Evolutionary conservation across 768 basidiomycete species (phyloP), one percentile per base, ranked within the genome.

Genomic region (Krasilnikovozyma curviuscula): DNA sequence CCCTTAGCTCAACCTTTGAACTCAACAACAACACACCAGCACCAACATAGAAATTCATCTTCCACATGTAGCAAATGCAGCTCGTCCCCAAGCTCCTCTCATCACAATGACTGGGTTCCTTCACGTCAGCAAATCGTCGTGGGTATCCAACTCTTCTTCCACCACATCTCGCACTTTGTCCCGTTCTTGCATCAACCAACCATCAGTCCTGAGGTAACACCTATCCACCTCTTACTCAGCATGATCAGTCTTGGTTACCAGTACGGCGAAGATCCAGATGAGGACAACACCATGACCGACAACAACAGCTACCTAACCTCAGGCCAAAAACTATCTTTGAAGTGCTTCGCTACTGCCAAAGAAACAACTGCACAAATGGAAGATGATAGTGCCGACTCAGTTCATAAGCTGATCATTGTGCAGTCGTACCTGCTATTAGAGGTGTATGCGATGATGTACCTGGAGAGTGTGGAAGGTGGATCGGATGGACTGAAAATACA

Each of bases 151-250:
- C 41, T 59, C 16, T 59, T 49, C 44, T 59, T 59, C 48, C n/a
- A 7, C 10, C 45, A 59, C 19, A 25, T 52, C 7, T 40, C 51
- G n/a, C 44, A 27, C 4, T 49, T 50, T 28, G 55, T 53, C 38
- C 50, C 48, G 12, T 56, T 56, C 43, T 32, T 59, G 8, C 57
- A 59, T 42, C 50, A 50, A 28, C 52, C 54, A n/a, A 56, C 55
- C 1, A 55, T 59, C 44, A 46, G 55, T 27, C 24, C 37, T 13
- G 23, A 42, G 12, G 13, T 32, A 13, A 42, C 46, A 13, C 44
- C 52, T 8, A 31, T 41, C 13, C 28, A 42, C 30, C 24, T 56
- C 25, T n/a, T 56, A 9, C 40, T 56, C 10, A 54, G 44, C 10
- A 54, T 56, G 48, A 25, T 54, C 12, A 30, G 37, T 23, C 43